Base-by-base conservation (phyloP, 2,329 filamentous ascomycete genomes). In the Metarhizium guizhouense region DNA sequence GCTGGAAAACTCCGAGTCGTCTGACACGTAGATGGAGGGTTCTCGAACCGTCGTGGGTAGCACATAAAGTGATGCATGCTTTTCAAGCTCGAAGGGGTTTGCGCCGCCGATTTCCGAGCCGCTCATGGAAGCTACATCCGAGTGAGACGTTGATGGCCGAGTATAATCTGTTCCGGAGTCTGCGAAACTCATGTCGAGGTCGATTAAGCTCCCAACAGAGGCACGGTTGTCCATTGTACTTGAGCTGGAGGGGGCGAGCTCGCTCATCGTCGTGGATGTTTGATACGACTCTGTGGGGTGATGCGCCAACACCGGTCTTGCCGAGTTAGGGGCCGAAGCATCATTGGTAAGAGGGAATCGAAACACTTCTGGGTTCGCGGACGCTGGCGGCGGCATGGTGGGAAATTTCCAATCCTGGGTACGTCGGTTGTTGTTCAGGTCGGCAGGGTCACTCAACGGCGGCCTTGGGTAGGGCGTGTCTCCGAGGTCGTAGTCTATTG, bases 61-160 rank as follows among this genome's bases (percentile, higher is more conserved):
- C 13, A 70, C 71, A 58, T 83, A 82, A 1, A 83, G 68, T 1
- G 81, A 84, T 1, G 80, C 73, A 60, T 85, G 82, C n/a, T 79
- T 77, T 65, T 86, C 83, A 3, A 86, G 72, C 54, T 85, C 81
- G 56, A 86, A 86, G 0, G 83, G 81, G 60, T 82, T 82, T 2
- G 73, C 75, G 13, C 76, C 73, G 30, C 79, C 76, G 36, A 79
- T 66, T 56, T 84, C 79, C 1, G 81, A 82, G 52, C 81, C 82
- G 7, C 76, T 74, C 11, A 83, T 71, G 0, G 80, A 83, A 2
- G 67, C 76, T 13, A 74, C 78, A 57, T 84, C 81, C 1, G 82
- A 85, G 64, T 83, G 78, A 11, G 81, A 81, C 0, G 81, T 83
- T 2, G 81, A 83, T 0, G 81, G 81, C 1, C 80, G 73, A 0